phyloP scores from a whole-genome alignment of 257 asterid genomes.

The Solanum acaule region DNA sequence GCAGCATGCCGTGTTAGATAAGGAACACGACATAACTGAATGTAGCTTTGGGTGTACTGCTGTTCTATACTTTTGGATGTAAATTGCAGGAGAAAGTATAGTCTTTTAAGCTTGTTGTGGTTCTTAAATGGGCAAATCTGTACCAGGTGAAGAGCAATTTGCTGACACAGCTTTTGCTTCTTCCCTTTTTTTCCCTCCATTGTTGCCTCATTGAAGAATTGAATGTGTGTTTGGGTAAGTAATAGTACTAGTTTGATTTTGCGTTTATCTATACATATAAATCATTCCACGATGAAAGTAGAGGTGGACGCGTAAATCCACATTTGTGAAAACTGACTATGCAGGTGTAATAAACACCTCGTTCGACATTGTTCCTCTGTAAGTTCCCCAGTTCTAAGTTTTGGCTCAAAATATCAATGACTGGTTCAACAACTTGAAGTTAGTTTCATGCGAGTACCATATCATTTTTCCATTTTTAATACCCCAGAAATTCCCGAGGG shows the following conservation, averaged over 20 bases:
- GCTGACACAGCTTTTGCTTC: constrained; percentile 1
- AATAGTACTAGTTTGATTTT: neutral
- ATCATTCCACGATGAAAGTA: neutral
- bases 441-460: neutral
- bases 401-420: neutral
- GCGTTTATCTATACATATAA: neutral
- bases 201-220: neutral
- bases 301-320: neutral
- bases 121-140: neutral
- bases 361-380: neutral
- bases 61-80: constrained; percentile 18
- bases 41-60: constrained; percentile 15
- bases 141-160: neutral
- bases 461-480: neutral
- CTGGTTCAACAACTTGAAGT: neutral
- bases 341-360: neutral
- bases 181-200: neutral
- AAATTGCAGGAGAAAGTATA: constrained; percentile 7
- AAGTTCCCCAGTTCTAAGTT: neutral
- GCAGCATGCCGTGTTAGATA: constrained; percentile 79
- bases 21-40: constrained; percentile 4
- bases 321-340: neutral
- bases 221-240: neutral
- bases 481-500: neutral
- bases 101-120: neutral